Evolutionary conservation across 495 filamentous ascomycete genomes (phyloP), one percentile per base, ranked within the genome.

Genomic region (Aspergillus sclerotioniger): DNA sequence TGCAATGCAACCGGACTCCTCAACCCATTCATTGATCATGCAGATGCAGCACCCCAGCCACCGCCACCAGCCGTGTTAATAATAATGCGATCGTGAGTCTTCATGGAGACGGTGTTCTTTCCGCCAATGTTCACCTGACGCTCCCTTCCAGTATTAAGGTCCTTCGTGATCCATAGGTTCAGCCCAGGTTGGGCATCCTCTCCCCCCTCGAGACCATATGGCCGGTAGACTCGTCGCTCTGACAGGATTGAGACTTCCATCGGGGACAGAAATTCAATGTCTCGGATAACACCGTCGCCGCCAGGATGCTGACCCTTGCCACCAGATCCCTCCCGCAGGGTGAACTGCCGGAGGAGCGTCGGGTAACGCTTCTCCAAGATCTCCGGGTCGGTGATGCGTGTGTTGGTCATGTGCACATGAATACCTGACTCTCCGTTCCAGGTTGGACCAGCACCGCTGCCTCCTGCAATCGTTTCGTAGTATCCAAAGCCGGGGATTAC

Each of bases 381-480:
- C 63, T 97, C 92, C 0, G 89, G 79, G 72, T 97, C 92, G 2
- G 92, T 97, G 70, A 96, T 96, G 8, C 92, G 83, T 6, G 92
- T 97, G 67, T 97, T 97, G 8, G 92, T 96, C 91, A 96, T 96
- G 71, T 97, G 92, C 19, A 83, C 87, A 69, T 97, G 92, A 45
- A 96, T 91, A 51, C 91, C 92, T 54, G 80, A 85, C 1, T 89
- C 91, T 39, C 92, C 92, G 55, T 92, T 81, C 92, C 92, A 96
- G 25, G 77, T 80, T 0, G 87, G 82, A 0, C 91, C 91, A 0
- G 92, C 92, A 45, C 92, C 92, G 60, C 83, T 87, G 2, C 92
- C 92, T 29, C 92, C 92, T 3, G 90, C 89, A 67, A 96, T 93
- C 7, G 91, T 96, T 74, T 96, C 91, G 74, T 95, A 94, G 78